phyloP scores from a whole-genome alignment of 306 rosid species.

The Begonia loranthoides region DNA sequence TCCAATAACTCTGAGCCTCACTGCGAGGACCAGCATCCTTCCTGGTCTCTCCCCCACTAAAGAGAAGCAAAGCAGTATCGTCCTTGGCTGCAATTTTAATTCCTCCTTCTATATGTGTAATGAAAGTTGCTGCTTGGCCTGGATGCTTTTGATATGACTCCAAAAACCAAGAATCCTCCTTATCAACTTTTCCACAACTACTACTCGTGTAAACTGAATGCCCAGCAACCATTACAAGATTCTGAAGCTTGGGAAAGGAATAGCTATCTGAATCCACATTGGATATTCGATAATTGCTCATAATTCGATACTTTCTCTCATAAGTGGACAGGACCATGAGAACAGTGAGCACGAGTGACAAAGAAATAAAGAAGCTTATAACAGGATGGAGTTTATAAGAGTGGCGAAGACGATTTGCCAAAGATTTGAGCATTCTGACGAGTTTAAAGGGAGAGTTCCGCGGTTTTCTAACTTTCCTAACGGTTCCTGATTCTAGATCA shows the following conservation, averaged over 20 bases:
- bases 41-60: slow-evolving; percentile 98
- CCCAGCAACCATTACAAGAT: slow-evolving; percentile 92
- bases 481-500: slow-evolving; percentile 65
- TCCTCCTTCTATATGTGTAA: slow-evolving; percentile 59
- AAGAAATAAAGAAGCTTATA: slow-evolving; percentile 23
- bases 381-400: slow-evolving; percentile 53
- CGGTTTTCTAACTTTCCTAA: slow-evolving; percentile 42
- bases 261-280: slow-evolving; percentile 23
- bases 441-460: slow-evolving; percentile 20
- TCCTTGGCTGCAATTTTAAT: slow-evolving; percentile 45
- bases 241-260: slow-evolving; percentile 51
- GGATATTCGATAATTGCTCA: slow-evolving; percentile 11
- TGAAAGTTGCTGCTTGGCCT: slow-evolving; percentile 77
- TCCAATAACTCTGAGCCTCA: slow-evolving; percentile 98
- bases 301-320: slow-evolving; percentile 22
- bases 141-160: slow-evolving; percentile 88
- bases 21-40: slow-evolving; percentile 86
- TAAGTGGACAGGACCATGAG: slow-evolving; percentile 35
- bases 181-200: slow-evolving; percentile 65
- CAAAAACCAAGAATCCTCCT: slow-evolving; percentile 87
- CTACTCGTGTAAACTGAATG: slow-evolving; percentile 78
- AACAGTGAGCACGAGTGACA: slow-evolving; percentile 38
- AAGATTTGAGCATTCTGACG: slow-evolving; percentile 56
- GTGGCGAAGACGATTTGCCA: slow-evolving; percentile 33
- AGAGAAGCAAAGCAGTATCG: slow-evolving; percentile 49